A percentile compares a stretch with the other conserved stretches of the same genome.
Conservation (phyloP, 495 filamentous ascomycete genomes). For the Lindgomyces ingoldianus region DNA sequence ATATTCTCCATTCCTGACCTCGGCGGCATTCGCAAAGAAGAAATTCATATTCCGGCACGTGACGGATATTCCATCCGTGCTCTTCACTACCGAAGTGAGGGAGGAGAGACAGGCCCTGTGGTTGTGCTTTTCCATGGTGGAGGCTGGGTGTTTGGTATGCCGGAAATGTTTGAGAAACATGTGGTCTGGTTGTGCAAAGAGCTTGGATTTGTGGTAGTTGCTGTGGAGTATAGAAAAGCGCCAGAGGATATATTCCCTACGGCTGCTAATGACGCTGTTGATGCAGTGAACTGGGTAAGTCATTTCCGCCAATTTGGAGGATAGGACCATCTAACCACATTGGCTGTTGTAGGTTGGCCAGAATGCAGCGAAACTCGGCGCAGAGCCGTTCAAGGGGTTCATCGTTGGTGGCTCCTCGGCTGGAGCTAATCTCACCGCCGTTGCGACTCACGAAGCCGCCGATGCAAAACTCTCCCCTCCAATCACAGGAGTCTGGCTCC, state of each 20-base stretch:
- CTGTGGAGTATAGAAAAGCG: constrained; percentile 47
- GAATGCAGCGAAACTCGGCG: constrained; percentile 22
- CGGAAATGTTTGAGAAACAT: constrained; percentile 44
- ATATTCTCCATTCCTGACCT: constrained; percentile 16
- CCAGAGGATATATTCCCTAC: constrained; percentile 48
- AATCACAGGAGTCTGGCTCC: constrained; percentile 30
- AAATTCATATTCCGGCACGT: constrained; percentile 27
- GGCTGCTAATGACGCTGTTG: constrained; percentile 49
- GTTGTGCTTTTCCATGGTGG: constrained; percentile 51
- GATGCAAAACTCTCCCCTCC: constrained; percentile 27
- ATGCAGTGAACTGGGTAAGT: constrained; percentile 34
- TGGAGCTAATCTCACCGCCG: constrained; percentile 30
- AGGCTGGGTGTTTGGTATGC: constrained; percentile 46
- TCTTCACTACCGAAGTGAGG: constrained; percentile 37
- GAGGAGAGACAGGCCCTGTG: constrained; percentile 39
- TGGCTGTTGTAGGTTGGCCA: constrained; percentile 2
- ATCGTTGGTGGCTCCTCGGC: constrained; percentile 31
- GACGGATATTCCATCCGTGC: constrained; percentile 25
- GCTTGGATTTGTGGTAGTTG: constrained; percentile 43
- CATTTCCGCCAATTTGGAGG: background rate
- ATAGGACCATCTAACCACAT: background rate
- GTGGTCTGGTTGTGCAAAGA: constrained; percentile 38
- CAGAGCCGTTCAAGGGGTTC: constrained; percentile 29
- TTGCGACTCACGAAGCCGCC: constrained; percentile 22
- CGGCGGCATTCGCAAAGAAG: constrained; percentile 15